Evolutionary conservation across 148 eudicot species (phyloP), one percentile per base, ranked within the genome.

Genomic region (Euryodendron excelsum): DNA sequence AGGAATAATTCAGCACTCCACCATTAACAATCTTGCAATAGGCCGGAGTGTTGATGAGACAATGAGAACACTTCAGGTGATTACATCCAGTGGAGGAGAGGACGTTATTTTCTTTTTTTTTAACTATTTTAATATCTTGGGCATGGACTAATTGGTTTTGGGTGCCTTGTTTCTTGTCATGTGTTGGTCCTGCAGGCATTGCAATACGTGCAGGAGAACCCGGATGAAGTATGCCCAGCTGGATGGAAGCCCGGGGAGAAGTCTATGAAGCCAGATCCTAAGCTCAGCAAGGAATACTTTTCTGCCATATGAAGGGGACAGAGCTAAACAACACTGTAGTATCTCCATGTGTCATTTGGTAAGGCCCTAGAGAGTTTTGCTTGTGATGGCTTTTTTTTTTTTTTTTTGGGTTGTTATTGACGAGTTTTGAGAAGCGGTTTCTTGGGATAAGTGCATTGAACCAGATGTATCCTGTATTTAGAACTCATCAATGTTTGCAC

Each of bases 191-290:
- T 72, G 84, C 90, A 95, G 99, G 99, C 99, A 21, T 83, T 93
- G 92, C 97, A 95, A 68, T 95, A 80, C 34, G 97, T 91, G 82
- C 97, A 93, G 74, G 96, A 95, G 80, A 91, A 95, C 85, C 97
- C 97, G 10, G 99, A 93, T 73, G 98, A 95, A 79, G 96, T 95
- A 56, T 95, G 99, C 85, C 99, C 97, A 18, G 99, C 97, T 75
- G 99, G 97, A 53, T 93, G 99, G 99, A 93, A 93, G 87, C 97
- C 99, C 11, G 97, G 97, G 73, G 97, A 95, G 84, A 93, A 90
- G 87, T 86, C 96, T 14, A 91, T 93, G 96, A 93, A 93, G 83
- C 98, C 99, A 11, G 99, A 95, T 79, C 94, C 97, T 62, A 95
- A 95, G 93, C 85, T 81, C 62, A 93, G 98, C 93, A 93, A 95